Conservation (phyloP, 2,329 filamentous ascomycete genomes). For the Penicillium freii region DNA sequence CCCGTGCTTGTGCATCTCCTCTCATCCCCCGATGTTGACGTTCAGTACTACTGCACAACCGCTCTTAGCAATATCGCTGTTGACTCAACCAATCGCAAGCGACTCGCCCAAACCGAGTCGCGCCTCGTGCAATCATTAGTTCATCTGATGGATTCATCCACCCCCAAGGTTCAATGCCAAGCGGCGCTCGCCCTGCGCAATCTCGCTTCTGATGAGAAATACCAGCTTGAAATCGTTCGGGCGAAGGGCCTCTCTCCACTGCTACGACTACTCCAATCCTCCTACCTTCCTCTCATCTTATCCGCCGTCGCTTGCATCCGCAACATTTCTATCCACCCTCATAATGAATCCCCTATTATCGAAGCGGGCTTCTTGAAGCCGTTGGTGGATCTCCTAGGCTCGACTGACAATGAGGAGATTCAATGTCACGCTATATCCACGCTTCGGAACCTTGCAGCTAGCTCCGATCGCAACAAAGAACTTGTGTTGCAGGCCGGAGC, state of each 20-base stretch:
- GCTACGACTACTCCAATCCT: slow-evolving; percentile 86
- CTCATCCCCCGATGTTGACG: slow-evolving; percentile 88
- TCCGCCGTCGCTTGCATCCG: slow-evolving; percentile 97
- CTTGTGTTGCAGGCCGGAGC: slow-evolving; percentile 95
- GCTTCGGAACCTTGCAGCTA: slow-evolving; percentile 89
- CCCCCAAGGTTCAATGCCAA: slow-evolving; percentile 96
- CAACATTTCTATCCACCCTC: slow-evolving; percentile 96
- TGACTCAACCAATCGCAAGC: slow-evolving; percentile 84
- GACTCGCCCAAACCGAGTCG: slow-evolving; percentile 84
- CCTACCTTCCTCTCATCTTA: slow-evolving; percentile 90
- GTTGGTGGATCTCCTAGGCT: slow-evolving; percentile 87
- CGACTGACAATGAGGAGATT: slow-evolving; percentile 97
- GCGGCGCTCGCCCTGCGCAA: slow-evolving; percentile 92
- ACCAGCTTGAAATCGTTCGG: slow-evolving; percentile 95
- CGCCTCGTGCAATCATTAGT: slow-evolving; percentile 92
- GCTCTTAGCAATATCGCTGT: slow-evolving; percentile 98
- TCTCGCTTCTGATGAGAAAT: slow-evolving; percentile 95
- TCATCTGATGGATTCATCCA: slow-evolving; percentile 94
- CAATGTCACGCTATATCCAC: slow-evolving; percentile 99
- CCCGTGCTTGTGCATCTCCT: slow-evolving; percentile 94
- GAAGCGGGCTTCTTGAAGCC: slow-evolving; percentile 95
- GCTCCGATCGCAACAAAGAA: slow-evolving; percentile 96
- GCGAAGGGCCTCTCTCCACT: slow-evolving; percentile 81
- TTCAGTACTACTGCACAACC: slow-evolving; percentile 99
- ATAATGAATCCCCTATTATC: slow-evolving; percentile 98